phyloP scores from a whole-genome alignment of 495 filamentous ascomycete genomes.

The Penicillium turbatum region DNA sequence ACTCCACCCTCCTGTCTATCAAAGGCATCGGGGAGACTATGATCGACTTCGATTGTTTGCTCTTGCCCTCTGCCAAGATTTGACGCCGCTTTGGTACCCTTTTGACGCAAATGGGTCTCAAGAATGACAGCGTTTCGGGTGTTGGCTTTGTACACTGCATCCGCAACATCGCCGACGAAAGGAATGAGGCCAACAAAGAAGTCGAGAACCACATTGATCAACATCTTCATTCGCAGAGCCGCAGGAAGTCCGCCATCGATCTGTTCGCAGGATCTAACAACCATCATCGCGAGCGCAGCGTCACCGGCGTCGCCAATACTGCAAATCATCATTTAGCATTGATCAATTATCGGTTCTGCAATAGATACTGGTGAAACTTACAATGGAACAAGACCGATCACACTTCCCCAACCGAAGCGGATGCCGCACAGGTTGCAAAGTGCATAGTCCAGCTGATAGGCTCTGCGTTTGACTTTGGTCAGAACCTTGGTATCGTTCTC shows the following conservation, averaged over 20 bases:
- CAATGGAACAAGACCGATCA: conserved; percentile 77
- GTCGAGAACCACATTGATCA: conserved; percentile 72
- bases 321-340: conserved; percentile 10
- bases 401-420: conserved; percentile 74
- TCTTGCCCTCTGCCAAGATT: conserved; percentile 18
- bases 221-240: conserved; percentile 58
- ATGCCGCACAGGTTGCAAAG: conserved; percentile 72
- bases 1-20: conserved; percentile 34
- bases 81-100: conserved; percentile 28
- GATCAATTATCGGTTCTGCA: neutral
- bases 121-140: conserved; percentile 71
- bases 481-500: conserved; percentile 75
- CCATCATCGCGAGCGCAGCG: conserved; percentile 53
- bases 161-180: conserved; percentile 77
- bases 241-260: conserved; percentile 68
- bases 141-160: conserved; percentile 65
- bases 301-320: conserved; percentile 77
- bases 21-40: conserved; percentile 41
- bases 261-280: conserved; percentile 60
- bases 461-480: conserved; percentile 70
- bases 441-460: conserved; percentile 76
- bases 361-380: conserved; percentile 40
- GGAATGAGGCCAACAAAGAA: conserved; percentile 80
- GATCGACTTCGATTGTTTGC: conserved; percentile 21
- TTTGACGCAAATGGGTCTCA: conserved; percentile 63